Evolutionary conservation across 202 grass and related monocot genomes (phyloP).

Genomic region (Panicum hallii): DNA sequence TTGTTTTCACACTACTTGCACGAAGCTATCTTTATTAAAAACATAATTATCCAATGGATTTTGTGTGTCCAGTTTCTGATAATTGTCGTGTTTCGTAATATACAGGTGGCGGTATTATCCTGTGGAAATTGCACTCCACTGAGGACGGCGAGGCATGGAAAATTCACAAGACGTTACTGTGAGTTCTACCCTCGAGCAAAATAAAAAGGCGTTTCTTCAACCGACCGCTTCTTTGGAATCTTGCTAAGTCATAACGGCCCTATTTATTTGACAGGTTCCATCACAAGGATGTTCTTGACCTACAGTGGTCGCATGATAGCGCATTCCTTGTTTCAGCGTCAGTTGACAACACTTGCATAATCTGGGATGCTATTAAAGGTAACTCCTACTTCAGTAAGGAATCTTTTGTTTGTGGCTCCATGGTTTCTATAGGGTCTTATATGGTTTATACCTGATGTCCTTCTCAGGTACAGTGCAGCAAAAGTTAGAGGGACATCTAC

Average conservation of each 20-base stretch:
- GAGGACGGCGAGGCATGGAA: conserved; percentile 76
- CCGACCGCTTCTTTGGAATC: background rate
- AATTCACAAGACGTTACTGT: conserved; percentile 84
- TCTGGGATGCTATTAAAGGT: conserved; percentile 95
- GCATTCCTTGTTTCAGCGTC: conserved; percentile 83
- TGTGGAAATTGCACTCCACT: conserved; percentile 71
- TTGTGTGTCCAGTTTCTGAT: background rate
- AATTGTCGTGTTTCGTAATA: conserved; percentile 6
- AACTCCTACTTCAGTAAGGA: conserved; percentile 2
- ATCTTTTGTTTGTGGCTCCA: background rate
- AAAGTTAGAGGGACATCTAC: conserved; percentile 89
- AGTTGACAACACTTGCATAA: conserved; percentile 96
- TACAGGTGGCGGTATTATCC: conserved; percentile 76
- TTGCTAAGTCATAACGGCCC: conserved; percentile 24
- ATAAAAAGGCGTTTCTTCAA: conserved; percentile 6
- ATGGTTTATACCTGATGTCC: conserved; percentile 23
- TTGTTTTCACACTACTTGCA: too few species aligned
- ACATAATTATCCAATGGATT: background rate
- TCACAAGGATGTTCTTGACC: conserved; percentile 95
- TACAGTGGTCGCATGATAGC: conserved; percentile 83
- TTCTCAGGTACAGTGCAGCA: conserved; percentile 73
- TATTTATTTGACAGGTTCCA: conserved; percentile 71
- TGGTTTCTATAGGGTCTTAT: background rate
- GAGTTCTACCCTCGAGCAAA: conserved; percentile 22
- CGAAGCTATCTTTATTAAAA: too few species aligned